A percentile compares a stretch with the other conserved stretches of the same genome.
These are phyloP conservation scores for Penicillium riverlandense DNA, from an alignment of 495 filamentous ascomycete species.

Conservation along the genomic window DNA sequence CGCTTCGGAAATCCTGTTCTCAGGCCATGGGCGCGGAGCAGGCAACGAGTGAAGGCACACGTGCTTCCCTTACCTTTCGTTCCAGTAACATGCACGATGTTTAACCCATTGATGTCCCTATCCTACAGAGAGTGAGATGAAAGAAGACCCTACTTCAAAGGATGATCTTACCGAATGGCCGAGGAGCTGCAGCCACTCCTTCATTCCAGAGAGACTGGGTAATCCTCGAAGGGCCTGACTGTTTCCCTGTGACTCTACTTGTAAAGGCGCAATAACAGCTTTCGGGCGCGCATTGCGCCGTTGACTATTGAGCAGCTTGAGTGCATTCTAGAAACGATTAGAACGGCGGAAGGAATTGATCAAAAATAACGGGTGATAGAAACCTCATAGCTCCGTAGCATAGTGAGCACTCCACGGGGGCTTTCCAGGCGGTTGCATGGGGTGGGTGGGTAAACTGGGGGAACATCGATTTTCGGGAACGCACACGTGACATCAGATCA, in stretches of 20 bases:
- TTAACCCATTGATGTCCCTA: constrained; percentile 20
- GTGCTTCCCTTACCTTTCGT: constrained; percentile 49
- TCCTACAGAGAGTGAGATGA: constrained; percentile 10
- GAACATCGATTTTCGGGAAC: neutral
- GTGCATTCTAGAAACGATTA: constrained; percentile 1
- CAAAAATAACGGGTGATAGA: neutral
- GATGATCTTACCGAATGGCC: constrained; percentile 19
- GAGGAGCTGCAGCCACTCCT: constrained; percentile 17
- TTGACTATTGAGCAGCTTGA: constrained; percentile 1
- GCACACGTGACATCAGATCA: no score
- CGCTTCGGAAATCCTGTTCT: constrained; percentile 28
- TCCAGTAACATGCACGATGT: constrained; percentile 42
- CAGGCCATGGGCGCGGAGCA: constrained; percentile 25
- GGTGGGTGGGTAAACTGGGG: neutral
- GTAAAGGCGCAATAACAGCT: neutral
- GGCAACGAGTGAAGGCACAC: constrained; percentile 35
- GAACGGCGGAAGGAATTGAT: neutral
- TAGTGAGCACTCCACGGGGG: neutral
- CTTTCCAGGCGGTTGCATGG: neutral
- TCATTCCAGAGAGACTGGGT: constrained; percentile 19
- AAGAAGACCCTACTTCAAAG: neutral
- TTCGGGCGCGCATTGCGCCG: constrained; percentile 2
- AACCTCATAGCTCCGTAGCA: constrained; percentile 1
- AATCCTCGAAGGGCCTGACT: constrained; percentile 7
- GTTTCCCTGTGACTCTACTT: neutral